Conservation (phyloP, 1,284 basidiomycete genomes). For the Leccinum fuscescens region DNA sequence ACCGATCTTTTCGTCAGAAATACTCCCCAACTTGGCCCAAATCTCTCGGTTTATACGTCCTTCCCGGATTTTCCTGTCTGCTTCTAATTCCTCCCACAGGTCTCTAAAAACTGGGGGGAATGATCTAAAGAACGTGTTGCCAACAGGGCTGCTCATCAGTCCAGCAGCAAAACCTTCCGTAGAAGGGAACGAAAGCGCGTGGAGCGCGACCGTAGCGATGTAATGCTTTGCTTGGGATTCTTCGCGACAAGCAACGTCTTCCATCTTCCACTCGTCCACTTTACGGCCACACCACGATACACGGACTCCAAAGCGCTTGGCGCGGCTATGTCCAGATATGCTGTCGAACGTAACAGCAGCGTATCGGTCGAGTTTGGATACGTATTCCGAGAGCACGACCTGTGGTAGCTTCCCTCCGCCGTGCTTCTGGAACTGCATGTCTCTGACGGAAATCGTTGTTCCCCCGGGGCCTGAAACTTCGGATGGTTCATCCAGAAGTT, state of each 20-base stretch:
- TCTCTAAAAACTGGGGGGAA: conserved; percentile 85
- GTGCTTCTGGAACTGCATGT: conserved; percentile 81
- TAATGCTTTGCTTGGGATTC: conserved; percentile 87
- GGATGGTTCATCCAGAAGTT: conserved; percentile 70
- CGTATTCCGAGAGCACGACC: conserved; percentile 62
- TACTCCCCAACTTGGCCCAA: conserved; percentile 69
- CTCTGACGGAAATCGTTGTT: conserved; percentile 59
- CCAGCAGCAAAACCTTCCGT: conserved; percentile 62
- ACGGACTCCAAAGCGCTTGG: conserved; percentile 66
- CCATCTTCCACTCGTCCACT: conserved; percentile 78
- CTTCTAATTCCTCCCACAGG: conserved; percentile 91
- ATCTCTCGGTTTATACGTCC: conserved; percentile 65
- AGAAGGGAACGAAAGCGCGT: conserved; percentile 64
- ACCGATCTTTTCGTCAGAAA: conserved; percentile 59
- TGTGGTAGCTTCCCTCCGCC: conserved; percentile 77
- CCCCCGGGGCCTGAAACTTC: conserved; percentile 54
- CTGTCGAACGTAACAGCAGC: conserved; percentile 69
- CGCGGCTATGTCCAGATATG: conserved; percentile 68
- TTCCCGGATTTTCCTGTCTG: conserved; percentile 57
- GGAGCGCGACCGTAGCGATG: conserved; percentile 83
- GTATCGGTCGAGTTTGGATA: conserved; percentile 68
- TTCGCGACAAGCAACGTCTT: conserved; percentile 79
- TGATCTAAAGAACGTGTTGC: conserved; percentile 62
- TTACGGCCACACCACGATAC: conserved; percentile 71
- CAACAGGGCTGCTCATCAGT: conserved; percentile 40